Evolutionary conservation across 2,329 filamentous ascomycete genomes (phyloP).

Genomic region (Byssothecium circinans): DNA sequence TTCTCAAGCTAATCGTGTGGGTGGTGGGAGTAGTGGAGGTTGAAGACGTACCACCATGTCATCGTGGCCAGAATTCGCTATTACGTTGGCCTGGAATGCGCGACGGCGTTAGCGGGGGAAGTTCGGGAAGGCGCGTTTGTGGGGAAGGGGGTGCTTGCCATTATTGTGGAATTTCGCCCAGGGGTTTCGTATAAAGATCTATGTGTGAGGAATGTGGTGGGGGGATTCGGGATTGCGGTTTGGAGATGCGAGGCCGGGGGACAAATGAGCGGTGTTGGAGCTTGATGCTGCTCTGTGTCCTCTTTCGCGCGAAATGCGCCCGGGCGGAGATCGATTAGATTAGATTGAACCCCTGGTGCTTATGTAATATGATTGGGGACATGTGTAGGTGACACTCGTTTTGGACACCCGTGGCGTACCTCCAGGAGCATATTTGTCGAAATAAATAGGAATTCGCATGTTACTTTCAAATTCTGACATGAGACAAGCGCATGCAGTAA

Average conservation of each 20-base stretch:
- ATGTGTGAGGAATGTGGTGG: constrained; percentile 7
- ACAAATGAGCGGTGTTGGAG: constrained; percentile 14
- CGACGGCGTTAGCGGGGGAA: constrained; percentile 34
- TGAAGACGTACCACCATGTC: constrained; percentile 91
- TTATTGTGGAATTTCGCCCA: constrained; percentile 13
- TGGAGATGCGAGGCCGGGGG: constrained; percentile 11
- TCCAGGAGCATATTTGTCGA: too few relatives aligned
- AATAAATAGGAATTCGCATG: too few relatives aligned
- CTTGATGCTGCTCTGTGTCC: constrained; percentile 37
- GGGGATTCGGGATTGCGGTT: constrained; percentile 11
- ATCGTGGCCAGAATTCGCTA: constrained; percentile 88
- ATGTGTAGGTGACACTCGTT: neutral
- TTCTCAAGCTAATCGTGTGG: neutral
- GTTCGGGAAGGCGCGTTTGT: constrained; percentile 22
- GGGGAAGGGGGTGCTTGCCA: constrained; percentile 24
- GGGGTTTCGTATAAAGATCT: neutral
- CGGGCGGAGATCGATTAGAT: constrained; percentile 30
- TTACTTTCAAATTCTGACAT: too few relatives aligned
- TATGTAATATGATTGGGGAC: neutral
- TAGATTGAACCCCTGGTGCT: constrained; percentile 20
- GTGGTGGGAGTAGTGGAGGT: constrained; percentile 2
- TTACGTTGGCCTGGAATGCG: constrained; percentile 68
- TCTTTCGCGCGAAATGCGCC: constrained; percentile 16
- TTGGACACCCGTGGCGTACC: too few relatives aligned
- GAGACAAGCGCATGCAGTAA: too few relatives aligned